phyloP scores from a whole-genome alignment of 352 stramenopile species.

The Blastocystis sp. region DNA sequence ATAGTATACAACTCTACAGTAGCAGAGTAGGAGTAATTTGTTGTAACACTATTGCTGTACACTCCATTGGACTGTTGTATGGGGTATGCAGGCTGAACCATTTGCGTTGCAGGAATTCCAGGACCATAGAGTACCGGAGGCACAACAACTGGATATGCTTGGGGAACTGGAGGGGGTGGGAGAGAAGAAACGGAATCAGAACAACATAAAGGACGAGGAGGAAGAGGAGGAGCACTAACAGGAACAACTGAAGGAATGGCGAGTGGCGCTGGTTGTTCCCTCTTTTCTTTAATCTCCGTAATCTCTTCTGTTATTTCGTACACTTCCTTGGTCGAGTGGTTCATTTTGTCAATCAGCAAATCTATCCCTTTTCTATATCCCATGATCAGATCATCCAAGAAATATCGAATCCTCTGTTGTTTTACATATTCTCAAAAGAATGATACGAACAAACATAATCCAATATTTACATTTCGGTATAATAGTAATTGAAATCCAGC shows the following conservation, averaged over 20 bases:
- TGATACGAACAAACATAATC: background rate
- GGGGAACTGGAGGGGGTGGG: background rate
- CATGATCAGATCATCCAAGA: conserved; percentile 94
- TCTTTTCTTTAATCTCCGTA: background rate
- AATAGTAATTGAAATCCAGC: conserved; percentile 50
- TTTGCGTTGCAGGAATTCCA: background rate
- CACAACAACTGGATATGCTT: background rate
- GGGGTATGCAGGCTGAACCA: too few species aligned
- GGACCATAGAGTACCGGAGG: background rate
- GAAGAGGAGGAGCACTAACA: background rate
- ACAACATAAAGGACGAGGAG: background rate
- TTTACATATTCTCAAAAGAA: background rate
- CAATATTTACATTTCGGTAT: conserved; percentile 32
- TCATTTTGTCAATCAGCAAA: background rate
- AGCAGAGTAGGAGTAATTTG: too few species aligned
- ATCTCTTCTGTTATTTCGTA: conserved; percentile 32
- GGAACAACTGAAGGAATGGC: background rate
- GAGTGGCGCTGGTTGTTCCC: background rate
- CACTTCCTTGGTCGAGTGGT: background rate
- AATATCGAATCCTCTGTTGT: conserved; percentile 84
- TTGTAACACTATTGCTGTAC: too few species aligned
- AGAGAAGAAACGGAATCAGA: background rate
- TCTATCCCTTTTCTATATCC: background rate
- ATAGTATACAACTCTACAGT: background rate
- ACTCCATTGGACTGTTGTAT: too few species aligned